phyloP scores from a whole-genome alignment of 2,329 filamentous ascomycete species.

The Nemania sp. region DNA sequence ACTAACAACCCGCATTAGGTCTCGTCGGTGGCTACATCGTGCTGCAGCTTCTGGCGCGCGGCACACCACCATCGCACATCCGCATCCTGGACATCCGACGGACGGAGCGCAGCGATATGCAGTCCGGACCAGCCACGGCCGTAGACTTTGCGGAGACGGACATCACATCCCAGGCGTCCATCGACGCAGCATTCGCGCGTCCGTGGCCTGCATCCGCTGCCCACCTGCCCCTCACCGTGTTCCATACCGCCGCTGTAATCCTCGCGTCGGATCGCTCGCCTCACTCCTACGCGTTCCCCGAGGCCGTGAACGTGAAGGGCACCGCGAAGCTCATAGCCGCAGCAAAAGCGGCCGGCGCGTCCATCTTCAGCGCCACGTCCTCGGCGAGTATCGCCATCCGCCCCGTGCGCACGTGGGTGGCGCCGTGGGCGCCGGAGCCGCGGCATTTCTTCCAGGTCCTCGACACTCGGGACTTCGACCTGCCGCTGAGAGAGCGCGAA shows the following conservation, averaged over 20 bases:
- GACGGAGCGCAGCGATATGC: slow-evolving; percentile 50
- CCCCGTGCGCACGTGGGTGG: slow-evolving; percentile 39
- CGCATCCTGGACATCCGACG: slow-evolving; percentile 57
- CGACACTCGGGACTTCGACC: slow-evolving; percentile 49
- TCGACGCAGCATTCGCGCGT: slow-evolving; percentile 50
- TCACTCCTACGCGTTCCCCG: slow-evolving; percentile 50
- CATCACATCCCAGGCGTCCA: slow-evolving; percentile 52
- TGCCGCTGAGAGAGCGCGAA: slow-evolving; percentile 45
- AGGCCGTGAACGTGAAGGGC: slow-evolving; percentile 55
- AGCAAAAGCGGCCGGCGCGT: slow-evolving; percentile 51
- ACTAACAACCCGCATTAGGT: slow-evolving; percentile 42
- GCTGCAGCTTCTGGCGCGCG: slow-evolving; percentile 56
- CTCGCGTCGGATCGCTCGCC: slow-evolving; percentile 53
- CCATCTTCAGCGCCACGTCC: slow-evolving; percentile 58
- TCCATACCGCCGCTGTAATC: slow-evolving; percentile 61
- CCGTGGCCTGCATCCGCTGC: slow-evolving; percentile 50
- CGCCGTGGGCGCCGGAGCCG: slow-evolving; percentile 47
- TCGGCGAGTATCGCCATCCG: slow-evolving; percentile 53
- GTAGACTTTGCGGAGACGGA: slow-evolving; percentile 54
- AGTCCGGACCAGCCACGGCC: slow-evolving; percentile 39
- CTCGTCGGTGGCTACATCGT: slow-evolving; percentile 61
- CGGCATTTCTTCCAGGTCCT: slow-evolving; percentile 50
- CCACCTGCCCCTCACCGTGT: slow-evolving; percentile 57
- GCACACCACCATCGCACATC: slow-evolving; percentile 55
- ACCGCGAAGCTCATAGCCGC: slow-evolving; percentile 54